A percentile compares a stretch with the other conserved stretches of the same genome.
Conservation (phyloP, 2,329 filamentous ascomycete genomes). For the Pestalotiopsis sp. region DNA sequence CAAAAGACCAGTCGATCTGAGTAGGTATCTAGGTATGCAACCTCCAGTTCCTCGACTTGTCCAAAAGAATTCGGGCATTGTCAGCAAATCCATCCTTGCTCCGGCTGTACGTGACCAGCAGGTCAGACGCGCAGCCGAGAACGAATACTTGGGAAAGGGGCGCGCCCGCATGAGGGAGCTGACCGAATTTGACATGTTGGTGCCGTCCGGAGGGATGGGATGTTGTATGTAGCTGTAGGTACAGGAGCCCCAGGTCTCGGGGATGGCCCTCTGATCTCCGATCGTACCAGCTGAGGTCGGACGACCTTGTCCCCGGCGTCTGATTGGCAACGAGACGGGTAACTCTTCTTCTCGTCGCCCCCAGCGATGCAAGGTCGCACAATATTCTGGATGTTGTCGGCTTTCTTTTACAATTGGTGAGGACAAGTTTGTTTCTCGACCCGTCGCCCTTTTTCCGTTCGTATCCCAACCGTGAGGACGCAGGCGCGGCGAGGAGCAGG, state of each 20-base stretch:
- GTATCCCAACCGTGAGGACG: background rate
- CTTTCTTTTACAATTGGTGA: background rate
- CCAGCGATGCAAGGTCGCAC: background rate
- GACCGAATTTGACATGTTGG: constrained; percentile 9
- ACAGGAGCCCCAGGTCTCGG: background rate
- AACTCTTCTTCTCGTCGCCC: background rate
- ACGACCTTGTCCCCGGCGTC: constrained; percentile 1
- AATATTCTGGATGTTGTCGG: background rate
- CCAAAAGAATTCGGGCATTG: background rate
- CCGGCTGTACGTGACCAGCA: background rate
- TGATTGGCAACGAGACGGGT: constrained; percentile 10
- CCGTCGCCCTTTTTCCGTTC: background rate
- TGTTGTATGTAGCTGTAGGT: background rate
- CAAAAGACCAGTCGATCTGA: too few relatives aligned
- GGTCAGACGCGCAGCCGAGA: background rate
- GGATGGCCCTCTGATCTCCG: constrained; percentile 9
- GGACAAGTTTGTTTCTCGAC: background rate
- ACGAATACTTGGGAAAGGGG: background rate
- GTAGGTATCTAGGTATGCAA: too few relatives aligned
- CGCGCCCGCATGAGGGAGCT: background rate
- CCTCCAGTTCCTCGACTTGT: background rate
- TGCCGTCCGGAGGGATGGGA: constrained; percentile 2
- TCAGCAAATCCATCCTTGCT: background rate
- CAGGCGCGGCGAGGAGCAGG: background rate
- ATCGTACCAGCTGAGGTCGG: constrained; percentile 12